Percentiles rank a stretch among this genome's conserved stretches.
Evolutionary conservation across 441 rosid genomes (phyloP).

Genomic region (Jatropha multifida): DNA sequence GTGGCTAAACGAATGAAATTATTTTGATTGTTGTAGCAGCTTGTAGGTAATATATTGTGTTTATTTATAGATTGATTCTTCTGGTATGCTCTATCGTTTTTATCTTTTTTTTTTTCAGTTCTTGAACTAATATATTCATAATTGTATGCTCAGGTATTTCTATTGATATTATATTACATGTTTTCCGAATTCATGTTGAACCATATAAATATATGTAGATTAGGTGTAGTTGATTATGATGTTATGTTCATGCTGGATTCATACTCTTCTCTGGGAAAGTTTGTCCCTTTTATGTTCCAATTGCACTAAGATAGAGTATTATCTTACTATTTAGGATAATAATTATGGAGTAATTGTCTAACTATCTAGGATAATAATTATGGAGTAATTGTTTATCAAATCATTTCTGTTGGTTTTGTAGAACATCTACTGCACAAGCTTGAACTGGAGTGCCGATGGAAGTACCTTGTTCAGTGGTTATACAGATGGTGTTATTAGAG

Average conservation of each 20-base stretch:
- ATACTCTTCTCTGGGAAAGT: background rate
- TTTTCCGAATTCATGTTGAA: background rate
- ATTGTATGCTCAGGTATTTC: too few relatives aligned
- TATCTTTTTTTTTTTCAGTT: too few relatives aligned
- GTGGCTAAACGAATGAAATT: too few relatives aligned
- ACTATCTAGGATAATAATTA: background rate
- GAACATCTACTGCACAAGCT: slow-evolving; percentile 89
- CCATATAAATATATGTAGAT: background rate
- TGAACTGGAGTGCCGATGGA: slow-evolving; percentile 96
- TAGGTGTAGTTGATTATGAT: background rate
- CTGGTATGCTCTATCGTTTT: too few relatives aligned
- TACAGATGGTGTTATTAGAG: slow-evolving; percentile 94
- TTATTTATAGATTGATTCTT: too few relatives aligned
- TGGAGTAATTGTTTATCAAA: background rate
- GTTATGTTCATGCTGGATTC: background rate
- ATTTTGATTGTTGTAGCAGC: too few relatives aligned
- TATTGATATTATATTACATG: too few relatives aligned
- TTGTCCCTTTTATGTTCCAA: background rate
- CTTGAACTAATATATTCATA: too few relatives aligned
- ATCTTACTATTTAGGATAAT: background rate
- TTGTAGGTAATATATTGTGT: too few relatives aligned
- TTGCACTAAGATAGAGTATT: too few relatives aligned
- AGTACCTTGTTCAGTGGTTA: slow-evolving; percentile 96
- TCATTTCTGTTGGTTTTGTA: slow-evolving; percentile 25
- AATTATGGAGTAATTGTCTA: background rate